A percentile compares a stretch with the other conserved stretches of the same genome.
Evolutionary conservation across 352 stramenopile genomes (phyloP).

Genomic region (Globisporangium parvum): DNA sequence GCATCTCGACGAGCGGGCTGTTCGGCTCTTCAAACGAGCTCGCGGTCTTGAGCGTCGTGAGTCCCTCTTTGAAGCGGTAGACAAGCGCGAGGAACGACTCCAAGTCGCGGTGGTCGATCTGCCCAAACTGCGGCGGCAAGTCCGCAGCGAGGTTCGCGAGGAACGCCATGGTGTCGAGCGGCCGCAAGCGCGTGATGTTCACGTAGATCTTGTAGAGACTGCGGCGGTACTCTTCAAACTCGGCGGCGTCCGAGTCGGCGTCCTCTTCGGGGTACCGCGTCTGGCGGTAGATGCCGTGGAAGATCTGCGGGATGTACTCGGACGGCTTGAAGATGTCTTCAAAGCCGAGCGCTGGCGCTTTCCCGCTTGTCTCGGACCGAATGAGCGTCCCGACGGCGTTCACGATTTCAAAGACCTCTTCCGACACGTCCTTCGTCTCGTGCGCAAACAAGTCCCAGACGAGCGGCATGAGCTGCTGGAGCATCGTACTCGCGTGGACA

Average conservation of each 20-base stretch:
- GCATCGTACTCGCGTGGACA: constrained; percentile 45
- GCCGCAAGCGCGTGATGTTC: constrained; percentile 72
- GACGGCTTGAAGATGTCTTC: constrained; percentile 71
- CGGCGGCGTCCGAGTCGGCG: constrained; percentile 65
- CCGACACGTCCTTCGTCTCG: constrained; percentile 77
- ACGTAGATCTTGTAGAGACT: constrained; percentile 86
- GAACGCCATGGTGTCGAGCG: constrained; percentile 64
- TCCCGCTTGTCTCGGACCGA: constrained; percentile 33
- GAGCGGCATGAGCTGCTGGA: constrained; percentile 70
- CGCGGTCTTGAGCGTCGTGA: constrained; percentile 51
- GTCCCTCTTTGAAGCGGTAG: constrained; percentile 80
- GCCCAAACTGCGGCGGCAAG: constrained; percentile 39
- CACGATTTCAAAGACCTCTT: constrained; percentile 85
- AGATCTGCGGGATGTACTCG: constrained; percentile 66
- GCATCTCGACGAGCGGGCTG: constrained; percentile 59
- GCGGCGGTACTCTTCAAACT: constrained; percentile 81
- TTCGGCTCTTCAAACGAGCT: constrained; percentile 59
- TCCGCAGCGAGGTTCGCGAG: constrained; percentile 55
- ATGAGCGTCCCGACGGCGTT: constrained; percentile 73
- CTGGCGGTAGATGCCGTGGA: constrained; percentile 81
- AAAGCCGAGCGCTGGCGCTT: constrained; percentile 13
- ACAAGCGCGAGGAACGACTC: constrained; percentile 82
- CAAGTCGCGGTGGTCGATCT: constrained; percentile 51
- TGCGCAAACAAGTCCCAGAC: constrained; percentile 79
- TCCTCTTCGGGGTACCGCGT: constrained; percentile 75